Evolutionary conservation across 148 eudicot species (phyloP), one percentile per base, ranked within the genome.

Genomic region (Rheum nobile): DNA sequence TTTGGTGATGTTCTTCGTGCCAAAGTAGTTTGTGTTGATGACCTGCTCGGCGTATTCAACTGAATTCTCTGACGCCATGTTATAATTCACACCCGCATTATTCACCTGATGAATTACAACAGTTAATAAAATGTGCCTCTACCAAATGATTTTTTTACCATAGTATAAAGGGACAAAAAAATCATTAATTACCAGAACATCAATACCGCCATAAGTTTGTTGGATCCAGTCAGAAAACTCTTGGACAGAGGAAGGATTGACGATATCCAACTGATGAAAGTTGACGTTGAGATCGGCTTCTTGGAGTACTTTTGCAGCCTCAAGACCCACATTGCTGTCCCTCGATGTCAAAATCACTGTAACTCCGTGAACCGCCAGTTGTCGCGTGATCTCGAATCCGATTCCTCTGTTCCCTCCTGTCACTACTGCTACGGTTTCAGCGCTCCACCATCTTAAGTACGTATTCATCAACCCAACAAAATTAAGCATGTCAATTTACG

Each of bases 401-500:
- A 95, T 95, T 75, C 98, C 98, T 80, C 98, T 82, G 75, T 95
- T 95, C 43, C 93, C 87, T 42, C 98, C 98, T 14, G 98, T 95
- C 76, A 95, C 98, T 77, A 91, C 89, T 50, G 92, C 97, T 80
- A 91, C 75, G 47, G 93, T 95, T 26, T 87, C 88, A 42, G 86
- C 50, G 38, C 86, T 87, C 98, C 98, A 95, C 98, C 97, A 95
- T 83, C 98, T 94, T 21, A 0, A 46, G 3, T 2, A 6, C 4
- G 52, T 10, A 50, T 1, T 5, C 43, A 41, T 41, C 43, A 6
- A 5, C n/a, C 22, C 21, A 48, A 3, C 22, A n/a, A 17, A 4
- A 47, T 19, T 19, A 4, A 48, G 4, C 24, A 48, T n/a, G 22
- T 41, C 9, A 41, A 41, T 41, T 41, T 41, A 9, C 7, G 9